Evolutionary conservation across 2,329 filamentous ascomycete genomes (phyloP).

Genomic region (Chaetomium sp.): DNA sequence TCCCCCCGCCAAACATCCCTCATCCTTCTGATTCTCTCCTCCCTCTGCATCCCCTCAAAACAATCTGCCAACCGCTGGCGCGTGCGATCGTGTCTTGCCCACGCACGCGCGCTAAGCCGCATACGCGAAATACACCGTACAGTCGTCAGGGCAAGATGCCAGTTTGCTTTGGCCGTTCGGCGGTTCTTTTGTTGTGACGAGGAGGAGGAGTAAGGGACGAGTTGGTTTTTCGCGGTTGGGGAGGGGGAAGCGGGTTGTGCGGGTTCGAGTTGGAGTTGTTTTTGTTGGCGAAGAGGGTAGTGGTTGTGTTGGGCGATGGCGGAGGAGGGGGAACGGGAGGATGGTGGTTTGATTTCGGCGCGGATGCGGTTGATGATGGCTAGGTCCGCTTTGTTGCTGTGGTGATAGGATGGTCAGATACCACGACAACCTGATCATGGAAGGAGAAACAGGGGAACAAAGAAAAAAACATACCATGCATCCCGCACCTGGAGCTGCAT

Average conservation of each 20-base stretch:
- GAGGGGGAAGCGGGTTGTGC: background rate
- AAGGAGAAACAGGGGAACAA: conserved; percentile 5
- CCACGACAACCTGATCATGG: background rate
- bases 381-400: conserved; percentile 87
- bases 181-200: conserved; percentile 6
- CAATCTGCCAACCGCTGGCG: conserved; percentile 43
- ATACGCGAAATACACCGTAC: conserved; percentile 49
- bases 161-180: conserved; percentile 22
- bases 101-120: conserved; percentile 41
- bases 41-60: conserved; percentile 40
- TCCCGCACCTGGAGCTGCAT: conserved; percentile 77
- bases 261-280: conserved; percentile 10
- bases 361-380: conserved; percentile 80
- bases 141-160: conserved; percentile 41
- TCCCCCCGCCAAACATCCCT: conserved; percentile 31
- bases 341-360: conserved; percentile 42
- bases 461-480: conserved; percentile 63
- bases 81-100: conserved; percentile 47
- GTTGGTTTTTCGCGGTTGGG: background rate
- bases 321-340: conserved; percentile 23
- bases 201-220: background rate
- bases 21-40: conserved; percentile 37
- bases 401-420: conserved; percentile 1
- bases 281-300: conserved; percentile 27
- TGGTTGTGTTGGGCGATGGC: conserved; percentile 30